Conservation (phyloP, 2,329 filamentous ascomycete species). For the Colletotrichum simmondsii region DNA sequence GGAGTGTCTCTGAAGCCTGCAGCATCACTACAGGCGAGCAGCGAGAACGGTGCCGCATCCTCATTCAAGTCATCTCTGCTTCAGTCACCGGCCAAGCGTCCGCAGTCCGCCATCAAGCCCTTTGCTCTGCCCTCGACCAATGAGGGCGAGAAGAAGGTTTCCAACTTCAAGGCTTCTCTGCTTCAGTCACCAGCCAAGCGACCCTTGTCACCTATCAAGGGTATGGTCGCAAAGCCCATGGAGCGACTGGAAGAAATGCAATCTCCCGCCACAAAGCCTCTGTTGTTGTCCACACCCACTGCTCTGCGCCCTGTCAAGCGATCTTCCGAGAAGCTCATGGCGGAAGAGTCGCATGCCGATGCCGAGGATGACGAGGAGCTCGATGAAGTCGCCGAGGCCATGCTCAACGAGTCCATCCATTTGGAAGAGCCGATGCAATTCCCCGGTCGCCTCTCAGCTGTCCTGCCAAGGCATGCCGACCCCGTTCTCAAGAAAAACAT, state of each 20-base stretch:
- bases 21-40: slow-evolving; percentile 44
- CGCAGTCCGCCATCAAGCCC: slow-evolving; percentile 56
- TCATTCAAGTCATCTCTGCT: slow-evolving; percentile 54
- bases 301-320: slow-evolving; percentile 37
- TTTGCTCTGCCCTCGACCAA: slow-evolving; percentile 42
- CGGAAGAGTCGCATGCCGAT: slow-evolving; percentile 40
- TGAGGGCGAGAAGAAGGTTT: slow-evolving; percentile 44
- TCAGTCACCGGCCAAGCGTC: slow-evolving; percentile 63
- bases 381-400: slow-evolving; percentile 37
- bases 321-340: slow-evolving; percentile 51
- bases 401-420: slow-evolving; percentile 40
- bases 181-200: slow-evolving; percentile 65
- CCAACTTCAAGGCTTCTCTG: slow-evolving; percentile 58
- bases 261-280: slow-evolving; percentile 49
- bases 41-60: slow-evolving; percentile 35
- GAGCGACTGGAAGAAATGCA: slow-evolving; percentile 33
- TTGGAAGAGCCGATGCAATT: slow-evolving; percentile 52
- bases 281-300: slow-evolving; percentile 45
- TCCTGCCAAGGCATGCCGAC: slow-evolving; percentile 55
- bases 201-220: slow-evolving; percentile 55
- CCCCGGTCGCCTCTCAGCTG: slow-evolving; percentile 57
- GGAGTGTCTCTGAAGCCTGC: slow-evolving; percentile 42
- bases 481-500: slow-evolving; percentile 48
- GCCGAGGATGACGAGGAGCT: slow-evolving; percentile 35
- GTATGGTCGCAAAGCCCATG: slow-evolving; percentile 42